Conservation (phyloP, 2,329 filamentous ascomycete genomes). For the Myriosclerotinia scirpicola region DNA sequence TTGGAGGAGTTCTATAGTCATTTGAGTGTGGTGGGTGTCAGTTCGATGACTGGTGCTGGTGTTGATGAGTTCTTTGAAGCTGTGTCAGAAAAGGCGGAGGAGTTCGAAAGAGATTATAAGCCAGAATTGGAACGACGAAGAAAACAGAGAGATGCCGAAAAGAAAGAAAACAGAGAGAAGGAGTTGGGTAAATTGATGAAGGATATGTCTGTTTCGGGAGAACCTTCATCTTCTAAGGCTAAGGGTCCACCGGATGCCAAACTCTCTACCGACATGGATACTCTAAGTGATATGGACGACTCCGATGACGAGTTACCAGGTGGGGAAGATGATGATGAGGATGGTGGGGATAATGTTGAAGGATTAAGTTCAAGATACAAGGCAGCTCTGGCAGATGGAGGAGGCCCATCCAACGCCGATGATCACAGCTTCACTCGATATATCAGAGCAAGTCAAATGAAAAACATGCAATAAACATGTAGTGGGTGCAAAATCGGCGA, state of each 20-base stretch:
- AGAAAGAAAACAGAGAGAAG: conserved; percentile 68
- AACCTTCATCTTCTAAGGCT: conserved; percentile 41
- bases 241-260: conserved; percentile 20
- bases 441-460: conserved; percentile 40
- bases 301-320: conserved; percentile 58
- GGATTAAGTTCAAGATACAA: conserved; percentile 75
- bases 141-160: conserved; percentile 72
- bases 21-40: conserved; percentile 88
- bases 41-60: conserved; percentile 86
- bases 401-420: conserved; percentile 41
- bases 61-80: conserved; percentile 92
- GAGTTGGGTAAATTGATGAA: conserved; percentile 93
- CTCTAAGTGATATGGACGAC: conserved; percentile 41
- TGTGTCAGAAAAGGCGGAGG: conserved; percentile 79
- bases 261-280: conserved; percentile 41
- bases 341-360: conserved; percentile 48
- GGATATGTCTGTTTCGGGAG: conserved; percentile 70
- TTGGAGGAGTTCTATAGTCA: conserved; percentile 97
- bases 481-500: conserved; percentile 24
- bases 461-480: conserved; percentile 28
- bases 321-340: conserved; percentile 55
- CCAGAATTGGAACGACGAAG: conserved; percentile 83
- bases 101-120: conserved; percentile 88
- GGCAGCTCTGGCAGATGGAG: conserved; percentile 65
- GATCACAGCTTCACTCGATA: conserved; percentile 42